Conservation (phyloP, 2,329 filamentous ascomycete species). For the Colletotrichum endophyticum region DNA sequence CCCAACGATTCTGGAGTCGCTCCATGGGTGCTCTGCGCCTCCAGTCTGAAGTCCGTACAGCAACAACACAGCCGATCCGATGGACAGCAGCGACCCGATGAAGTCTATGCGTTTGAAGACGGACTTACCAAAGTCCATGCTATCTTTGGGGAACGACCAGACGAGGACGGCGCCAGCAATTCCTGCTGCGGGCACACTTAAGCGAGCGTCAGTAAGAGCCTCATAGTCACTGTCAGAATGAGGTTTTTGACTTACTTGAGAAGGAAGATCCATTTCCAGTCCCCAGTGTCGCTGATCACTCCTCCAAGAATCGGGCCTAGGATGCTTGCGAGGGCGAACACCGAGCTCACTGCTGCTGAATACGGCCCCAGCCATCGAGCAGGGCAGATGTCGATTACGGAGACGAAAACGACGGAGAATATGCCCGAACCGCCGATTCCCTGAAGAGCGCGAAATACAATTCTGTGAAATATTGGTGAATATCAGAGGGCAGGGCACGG, state of each 20-base stretch:
- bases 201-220: neutral
- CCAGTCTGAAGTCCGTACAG: neutral
- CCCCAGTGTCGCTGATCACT: conserved; percentile 10
- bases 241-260: neutral
- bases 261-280: neutral
- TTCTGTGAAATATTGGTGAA: conserved; percentile 21
- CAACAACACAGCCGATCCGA: neutral
- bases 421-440: conserved; percentile 38
- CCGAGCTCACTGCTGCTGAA: conserved; percentile 25
- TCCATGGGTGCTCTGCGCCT: neutral
- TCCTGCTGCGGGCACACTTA: neutral
- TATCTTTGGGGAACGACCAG: neutral
- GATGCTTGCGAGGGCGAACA: conserved; percentile 49
- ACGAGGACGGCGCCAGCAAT: neutral
- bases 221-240: neutral
- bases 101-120: neutral
- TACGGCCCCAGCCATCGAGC: conserved; percentile 13
- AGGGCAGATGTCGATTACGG: neutral
- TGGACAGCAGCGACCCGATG: neutral
- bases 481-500: rapidly evolving
- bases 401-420: neutral
- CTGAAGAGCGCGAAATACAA: conserved; percentile 45
- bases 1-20: neutral
- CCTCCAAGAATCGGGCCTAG: conserved; percentile 45
- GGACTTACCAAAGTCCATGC: neutral